Base-by-base conservation (phyloP, 257 asterid species). In the Ilex asprella region DNA sequence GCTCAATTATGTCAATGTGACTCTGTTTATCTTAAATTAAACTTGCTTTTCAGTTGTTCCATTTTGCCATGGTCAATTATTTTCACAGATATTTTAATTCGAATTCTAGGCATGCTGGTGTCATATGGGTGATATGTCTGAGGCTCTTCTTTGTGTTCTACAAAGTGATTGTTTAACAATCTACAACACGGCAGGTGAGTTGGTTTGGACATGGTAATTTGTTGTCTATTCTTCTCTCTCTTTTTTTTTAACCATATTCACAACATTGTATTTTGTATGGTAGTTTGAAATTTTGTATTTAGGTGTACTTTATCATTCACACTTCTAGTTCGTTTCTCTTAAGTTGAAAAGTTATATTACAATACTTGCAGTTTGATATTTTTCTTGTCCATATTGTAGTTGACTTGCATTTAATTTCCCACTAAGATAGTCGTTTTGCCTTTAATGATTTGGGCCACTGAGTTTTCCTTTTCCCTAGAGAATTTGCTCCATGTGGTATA, bases 91-190 rank as follows among this genome's bases (percentile, higher is more conserved):
- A 55, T 54, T 59, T 44, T 58, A 16, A 50, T 49, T 59, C 3
- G 41, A 54, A 60, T 70, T 73, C 60, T 77, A 88, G 98, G 95
- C 84, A 58, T 91, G 97, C 78, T 91, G 95, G 95, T 88, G 95
- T 76, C 76, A 81, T 61, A 86, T 91, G 98, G 89, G 91, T 61
- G 80, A 84, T 75, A 58, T 65, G 65, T 75, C 86, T 16, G 95
- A 88, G 69, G 81, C 91, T 67, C 74, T 80, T 72, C 84, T 91
- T 31, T 91, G 97, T 77, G 89, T 86, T 75, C 96, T 86, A 59
- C 95, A 78, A 78, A 73, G 69, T 72, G 91, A 82, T 70, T 75
- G 89, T 67, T 68, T 92, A 74, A 79, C 91, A 69, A 86, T 92
- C 52, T 82, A 77, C 64, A 80, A 77, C 59, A 70, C 82, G 66